A percentile compares a stretch with the other conserved stretches of the same genome.
Evolutionary conservation across 129 eudicot species (phyloP).

Genomic region (Centella asiatica): DNA sequence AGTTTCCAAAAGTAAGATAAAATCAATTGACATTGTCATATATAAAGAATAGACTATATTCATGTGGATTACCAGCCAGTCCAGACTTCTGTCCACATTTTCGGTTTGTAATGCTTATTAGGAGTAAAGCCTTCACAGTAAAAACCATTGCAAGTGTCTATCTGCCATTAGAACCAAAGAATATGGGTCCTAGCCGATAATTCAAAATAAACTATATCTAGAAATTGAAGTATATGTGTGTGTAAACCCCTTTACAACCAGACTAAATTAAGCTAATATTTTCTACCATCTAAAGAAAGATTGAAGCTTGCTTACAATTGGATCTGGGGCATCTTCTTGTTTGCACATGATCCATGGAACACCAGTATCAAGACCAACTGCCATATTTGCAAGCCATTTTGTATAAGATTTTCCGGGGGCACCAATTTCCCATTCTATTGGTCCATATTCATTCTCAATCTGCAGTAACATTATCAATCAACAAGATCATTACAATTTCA

Average conservation of each 20-base stretch:
- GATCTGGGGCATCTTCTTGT: conserved; percentile 31
- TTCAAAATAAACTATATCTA: no score
- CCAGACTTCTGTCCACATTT: conserved; percentile 20
- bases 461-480: neutral
- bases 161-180: neutral
- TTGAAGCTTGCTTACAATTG: conserved; percentile 13
- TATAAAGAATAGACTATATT: neutral
- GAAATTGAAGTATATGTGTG: no score
- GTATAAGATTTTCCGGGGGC: conserved; percentile 28
- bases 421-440: conserved; percentile 25
- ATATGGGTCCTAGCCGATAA: neutral
- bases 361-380: conserved; percentile 23
- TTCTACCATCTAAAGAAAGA: neutral
- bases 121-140: conserved; percentile 15
- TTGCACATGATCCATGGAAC: conserved; percentile 43
- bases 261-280: neutral
- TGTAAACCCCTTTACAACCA: neutral
- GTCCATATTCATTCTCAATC: conserved; percentile 42
- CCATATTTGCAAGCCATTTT: conserved; percentile 31
- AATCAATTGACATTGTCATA: neutral
- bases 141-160: conserved; percentile 19
- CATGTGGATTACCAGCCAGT: conserved; percentile 13
- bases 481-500: neutral
- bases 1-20: neutral
- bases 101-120: conserved; percentile 10